Evolutionary conservation across 257 asterid species (phyloP).

Genomic region (Buddleja alternifolia): DNA sequence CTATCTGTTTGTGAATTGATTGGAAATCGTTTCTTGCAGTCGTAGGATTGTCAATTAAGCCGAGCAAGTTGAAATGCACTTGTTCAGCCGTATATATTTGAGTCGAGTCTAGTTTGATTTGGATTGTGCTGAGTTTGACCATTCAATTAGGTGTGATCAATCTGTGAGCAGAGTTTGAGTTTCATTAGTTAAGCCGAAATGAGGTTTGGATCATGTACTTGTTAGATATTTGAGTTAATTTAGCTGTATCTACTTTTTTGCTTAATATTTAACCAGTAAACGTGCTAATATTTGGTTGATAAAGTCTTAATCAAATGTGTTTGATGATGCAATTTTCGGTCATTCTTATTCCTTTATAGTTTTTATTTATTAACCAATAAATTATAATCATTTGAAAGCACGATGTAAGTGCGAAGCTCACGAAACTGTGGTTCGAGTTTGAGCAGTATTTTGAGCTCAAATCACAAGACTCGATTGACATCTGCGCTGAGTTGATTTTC

Average conservation of each 20-base stretch:
- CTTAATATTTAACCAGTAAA: neutral
- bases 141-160: neutral
- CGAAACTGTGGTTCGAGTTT: too few relatives aligned
- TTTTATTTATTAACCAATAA: too few relatives aligned
- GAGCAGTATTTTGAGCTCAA: too few relatives aligned
- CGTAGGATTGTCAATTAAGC: neutral
- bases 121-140: neutral
- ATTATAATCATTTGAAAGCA: too few relatives aligned
- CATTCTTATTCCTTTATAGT: too few relatives aligned
- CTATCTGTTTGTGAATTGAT: neutral
- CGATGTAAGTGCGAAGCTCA: too few relatives aligned
- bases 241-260: neutral
- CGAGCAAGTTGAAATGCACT: neutral
- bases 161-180: neutral
- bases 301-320: neutral
- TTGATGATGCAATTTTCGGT: neutral
- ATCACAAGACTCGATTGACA: too few relatives aligned
- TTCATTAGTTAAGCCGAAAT: neutral
- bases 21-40: constrained; percentile 2
- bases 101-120: constrained; percentile 18
- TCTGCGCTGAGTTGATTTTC: too few relatives aligned
- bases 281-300: neutral
- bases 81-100: neutral
- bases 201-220: constrained; percentile 4
- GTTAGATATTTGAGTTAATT: neutral